Evolutionary conservation across 331 rosid species (phyloP).

Genomic region (Pyracantha coccinea): DNA sequence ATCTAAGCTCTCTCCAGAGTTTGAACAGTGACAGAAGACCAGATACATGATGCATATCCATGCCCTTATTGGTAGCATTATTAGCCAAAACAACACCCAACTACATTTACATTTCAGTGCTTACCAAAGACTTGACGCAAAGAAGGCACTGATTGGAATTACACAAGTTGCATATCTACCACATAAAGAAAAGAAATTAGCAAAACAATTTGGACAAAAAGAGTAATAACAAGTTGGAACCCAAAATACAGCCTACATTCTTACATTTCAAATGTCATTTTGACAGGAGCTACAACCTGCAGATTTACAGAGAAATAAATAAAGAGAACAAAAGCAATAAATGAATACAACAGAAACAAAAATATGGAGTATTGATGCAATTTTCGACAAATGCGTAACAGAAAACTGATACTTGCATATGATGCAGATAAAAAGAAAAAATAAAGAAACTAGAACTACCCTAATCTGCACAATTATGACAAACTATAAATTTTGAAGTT

Average conservation of each 20-base stretch:
- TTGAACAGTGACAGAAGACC: not conserved
- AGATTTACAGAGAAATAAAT: conserved; percentile 1
- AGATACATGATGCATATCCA: not conserved
- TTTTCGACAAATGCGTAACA: not conserved
- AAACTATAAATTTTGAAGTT: not conserved
- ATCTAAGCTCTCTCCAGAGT: not conserved
- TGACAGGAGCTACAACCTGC: conserved; percentile 91
- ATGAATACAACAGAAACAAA: not conserved
- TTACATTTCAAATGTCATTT: conserved; percentile 94
- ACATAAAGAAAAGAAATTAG: conserved; percentile 9
- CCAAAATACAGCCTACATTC: conserved; percentile 2
- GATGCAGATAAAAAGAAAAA: not conserved
- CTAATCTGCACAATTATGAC: not conserved
- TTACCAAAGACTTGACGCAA: conserved; percentile 97
- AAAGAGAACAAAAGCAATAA: not conserved
- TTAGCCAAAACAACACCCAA: not conserved
- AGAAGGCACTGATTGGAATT: conserved; percentile 87
- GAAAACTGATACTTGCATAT: not conserved
- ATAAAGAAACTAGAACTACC: not conserved
- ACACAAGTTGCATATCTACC: conserved; percentile 94
- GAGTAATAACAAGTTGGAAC: not conserved
- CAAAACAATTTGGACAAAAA: conserved; percentile 6
- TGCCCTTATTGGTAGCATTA: not conserved
- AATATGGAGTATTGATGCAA: not conserved
- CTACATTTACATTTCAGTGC: conserved; percentile 11